Evolutionary conservation across 345 rosid genomes (phyloP).

Genomic region (Eucalyptus pauciflora): DNA sequence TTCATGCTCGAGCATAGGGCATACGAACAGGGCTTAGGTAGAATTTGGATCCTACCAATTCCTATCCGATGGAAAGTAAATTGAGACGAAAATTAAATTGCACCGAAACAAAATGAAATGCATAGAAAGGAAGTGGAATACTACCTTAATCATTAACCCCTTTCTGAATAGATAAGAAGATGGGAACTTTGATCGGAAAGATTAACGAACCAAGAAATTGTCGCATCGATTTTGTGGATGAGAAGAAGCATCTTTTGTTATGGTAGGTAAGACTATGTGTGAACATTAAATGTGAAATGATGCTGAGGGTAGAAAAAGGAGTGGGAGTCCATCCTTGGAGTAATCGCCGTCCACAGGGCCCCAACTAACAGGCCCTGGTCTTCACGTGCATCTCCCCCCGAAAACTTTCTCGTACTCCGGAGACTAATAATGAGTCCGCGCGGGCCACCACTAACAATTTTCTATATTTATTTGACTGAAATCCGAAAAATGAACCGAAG

Average conservation of each 20-base stretch:
- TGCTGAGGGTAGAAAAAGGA: background rate
- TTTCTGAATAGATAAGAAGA: background rate
- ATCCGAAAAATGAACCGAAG: too few species aligned
- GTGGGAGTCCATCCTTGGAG: background rate
- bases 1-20: background rate
- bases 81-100: background rate
- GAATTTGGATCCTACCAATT: background rate
- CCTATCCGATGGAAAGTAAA: background rate
- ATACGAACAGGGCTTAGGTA: background rate
- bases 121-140: too few species aligned
- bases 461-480: too few species aligned
- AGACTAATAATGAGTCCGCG: rapidly evolving
- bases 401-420: background rate
- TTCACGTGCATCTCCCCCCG: rapidly evolving
- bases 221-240: background rate
- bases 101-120: background rate
- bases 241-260: background rate
- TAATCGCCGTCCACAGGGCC: too few species aligned
- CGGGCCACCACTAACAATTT: background rate
- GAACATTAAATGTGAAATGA: background rate
- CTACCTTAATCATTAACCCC: background rate
- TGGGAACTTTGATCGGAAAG: background rate
- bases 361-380: background rate
- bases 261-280: background rate
- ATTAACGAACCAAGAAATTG: background rate